phyloP scores from a whole-genome alignment of 2,329 filamentous ascomycete species.

The Pseudocercospora musae region DNA sequence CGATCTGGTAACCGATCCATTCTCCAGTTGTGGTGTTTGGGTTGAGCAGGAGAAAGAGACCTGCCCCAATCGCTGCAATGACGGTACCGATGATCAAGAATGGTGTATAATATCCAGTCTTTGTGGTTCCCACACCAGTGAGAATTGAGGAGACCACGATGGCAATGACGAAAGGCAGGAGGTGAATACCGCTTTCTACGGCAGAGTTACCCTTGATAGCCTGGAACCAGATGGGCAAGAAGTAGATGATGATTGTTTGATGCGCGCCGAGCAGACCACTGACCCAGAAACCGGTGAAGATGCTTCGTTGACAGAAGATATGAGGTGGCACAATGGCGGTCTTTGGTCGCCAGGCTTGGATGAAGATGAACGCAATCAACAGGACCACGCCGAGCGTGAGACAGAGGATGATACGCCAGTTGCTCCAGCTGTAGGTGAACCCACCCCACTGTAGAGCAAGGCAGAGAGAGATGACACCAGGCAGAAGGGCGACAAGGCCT shows the following conservation, averaged over 20 bases:
- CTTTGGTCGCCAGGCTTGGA: slow-evolving; percentile 43
- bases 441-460: slow-evolving; percentile 5
- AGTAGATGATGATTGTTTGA: slow-evolving; percentile 9
- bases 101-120: slow-evolving; percentile 49
- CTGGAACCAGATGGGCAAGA: slow-evolving; percentile 47
- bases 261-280: slow-evolving; percentile 1
- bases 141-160: slow-evolving; percentile 44
- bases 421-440: slow-evolving; percentile 28
- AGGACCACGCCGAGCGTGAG: slow-evolving; percentile 25
- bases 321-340: slow-evolving; percentile 27
- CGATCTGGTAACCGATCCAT: slow-evolving; percentile 37
- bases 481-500: slow-evolving; percentile 42
- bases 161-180: slow-evolving; percentile 39
- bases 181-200: slow-evolving; percentile 46
- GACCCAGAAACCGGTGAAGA: slow-evolving; percentile 1
- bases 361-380: slow-evolving; percentile 38
- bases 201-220: slow-evolving; percentile 46
- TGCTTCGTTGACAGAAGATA: slow-evolving; percentile 1
- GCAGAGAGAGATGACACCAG: slow-evolving; percentile 14
- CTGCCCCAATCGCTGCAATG: slow-evolving; percentile 43
- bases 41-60: slow-evolving; percentile 24
- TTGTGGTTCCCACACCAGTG: slow-evolving; percentile 39
- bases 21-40: slow-evolving; percentile 24
- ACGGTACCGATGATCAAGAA: slow-evolving; percentile 43
- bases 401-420: slow-evolving; percentile 9